A percentile compares a stretch with the other conserved stretches of the same genome.
phyloP scores from a whole-genome alignment of 257 asterid genomes.

The Galeopsis tetrahit region DNA sequence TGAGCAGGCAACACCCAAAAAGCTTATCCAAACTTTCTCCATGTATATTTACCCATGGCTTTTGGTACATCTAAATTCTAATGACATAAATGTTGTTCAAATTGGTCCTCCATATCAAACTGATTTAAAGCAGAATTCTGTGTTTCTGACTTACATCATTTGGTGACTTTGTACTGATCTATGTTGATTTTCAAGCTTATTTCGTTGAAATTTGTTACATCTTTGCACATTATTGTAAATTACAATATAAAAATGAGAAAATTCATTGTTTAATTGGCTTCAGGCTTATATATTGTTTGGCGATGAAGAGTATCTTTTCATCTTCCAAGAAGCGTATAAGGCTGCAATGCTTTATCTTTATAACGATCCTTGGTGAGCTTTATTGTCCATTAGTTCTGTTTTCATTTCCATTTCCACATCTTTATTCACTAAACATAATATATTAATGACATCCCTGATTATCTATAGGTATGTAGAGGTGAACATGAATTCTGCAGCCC shows the following conservation, averaged over 20 bases:
- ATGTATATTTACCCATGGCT: neutral
- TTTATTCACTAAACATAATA: conserved; percentile 14
- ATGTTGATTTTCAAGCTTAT: conserved; percentile 9
- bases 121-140: neutral
- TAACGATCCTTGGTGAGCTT: conserved; percentile 88
- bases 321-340: conserved; percentile 95
- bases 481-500: conserved; percentile 96
- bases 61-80: conserved; percentile 6
- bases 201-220: conserved; percentile 9
- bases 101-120: conserved; percentile 11
- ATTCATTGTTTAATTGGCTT: conserved; percentile 30
- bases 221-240: neutral
- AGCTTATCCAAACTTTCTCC: neutral
- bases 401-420: conserved; percentile 14
- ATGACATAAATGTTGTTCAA: neutral
- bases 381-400: conserved; percentile 1
- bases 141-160: neutral
- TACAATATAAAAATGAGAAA: conserved; percentile 4
- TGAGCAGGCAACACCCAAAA: neutral
- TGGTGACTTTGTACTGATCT: conserved; percentile 1
- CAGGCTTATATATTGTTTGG: conserved; percentile 96
- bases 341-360: conserved; percentile 92
- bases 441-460: conserved; percentile 15
- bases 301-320: conserved; percentile 93
- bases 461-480: conserved; percentile 93